These are phyloP conservation scores for Leccinum uliginosum DNA, from an alignment of 768 basidiomycete genomes.

Conservation along the genomic window DNA sequence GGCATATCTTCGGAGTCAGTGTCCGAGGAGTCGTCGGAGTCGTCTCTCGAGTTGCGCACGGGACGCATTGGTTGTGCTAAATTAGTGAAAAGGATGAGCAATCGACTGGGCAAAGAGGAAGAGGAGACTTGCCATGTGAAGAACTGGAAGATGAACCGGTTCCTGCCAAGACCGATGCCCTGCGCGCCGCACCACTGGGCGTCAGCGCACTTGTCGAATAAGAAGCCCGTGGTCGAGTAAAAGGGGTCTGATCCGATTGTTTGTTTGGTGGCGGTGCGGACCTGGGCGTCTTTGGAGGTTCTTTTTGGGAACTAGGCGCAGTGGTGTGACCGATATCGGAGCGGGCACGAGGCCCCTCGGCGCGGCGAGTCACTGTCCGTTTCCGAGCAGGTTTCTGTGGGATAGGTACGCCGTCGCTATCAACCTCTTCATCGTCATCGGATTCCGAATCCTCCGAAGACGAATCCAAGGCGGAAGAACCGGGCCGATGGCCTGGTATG, in stretches of 20 bases:
- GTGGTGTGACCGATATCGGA: constrained; percentile 20
- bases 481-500: constrained; percentile 8
- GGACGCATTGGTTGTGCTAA: constrained; percentile 6
- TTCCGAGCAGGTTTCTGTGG: constrained; percentile 33
- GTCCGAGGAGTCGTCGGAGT: constrained; percentile 29
- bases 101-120: neutral
- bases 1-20: constrained; percentile 59
- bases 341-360: constrained; percentile 2
- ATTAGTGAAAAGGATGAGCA: neutral
- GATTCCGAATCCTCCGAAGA: constrained; percentile 35
- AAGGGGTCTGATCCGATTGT: constrained; percentile 5
- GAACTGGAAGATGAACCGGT: constrained; percentile 26
- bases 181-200: constrained; percentile 48
- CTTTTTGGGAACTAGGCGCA: constrained; percentile 3
- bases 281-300: constrained; percentile 11
- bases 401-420: constrained; percentile 32
- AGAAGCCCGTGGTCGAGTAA: constrained; percentile 43
- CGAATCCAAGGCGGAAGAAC: constrained; percentile 16
- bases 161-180: constrained; percentile 40
- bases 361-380: constrained; percentile 31
- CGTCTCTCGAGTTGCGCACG: constrained; percentile 6
- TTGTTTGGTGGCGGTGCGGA: constrained; percentile 29
- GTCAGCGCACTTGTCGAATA: constrained; percentile 55
- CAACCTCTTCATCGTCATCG: constrained; percentile 33
- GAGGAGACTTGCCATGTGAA: constrained; percentile 26